A percentile compares a stretch with the other conserved stretches of the same genome.
Evolutionary conservation across 805 yeast species (phyloP).

Genomic region (Pichia insulana): DNA sequence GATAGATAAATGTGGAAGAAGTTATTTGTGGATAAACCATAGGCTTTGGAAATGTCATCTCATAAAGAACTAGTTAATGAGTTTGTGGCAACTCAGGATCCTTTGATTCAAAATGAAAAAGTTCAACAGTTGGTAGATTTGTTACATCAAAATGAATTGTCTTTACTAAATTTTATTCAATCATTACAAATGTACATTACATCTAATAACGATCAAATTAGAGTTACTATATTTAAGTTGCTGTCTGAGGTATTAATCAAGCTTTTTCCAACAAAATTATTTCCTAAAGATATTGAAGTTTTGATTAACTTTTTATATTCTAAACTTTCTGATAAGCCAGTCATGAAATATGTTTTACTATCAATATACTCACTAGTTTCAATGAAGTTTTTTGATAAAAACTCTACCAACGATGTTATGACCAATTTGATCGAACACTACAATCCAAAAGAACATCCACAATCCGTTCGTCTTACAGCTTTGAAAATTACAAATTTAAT

Average conservation of each 20-base stretch:
- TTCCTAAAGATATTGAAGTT: constrained; percentile 41
- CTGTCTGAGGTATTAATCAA: constrained; percentile 29
- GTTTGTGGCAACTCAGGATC: constrained; percentile 5
- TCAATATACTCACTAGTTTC: constrained; percentile 45
- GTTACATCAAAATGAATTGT: constrained; percentile 4
- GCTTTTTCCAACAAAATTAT: constrained; percentile 21
- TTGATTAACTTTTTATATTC: constrained; percentile 50
- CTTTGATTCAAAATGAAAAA: not conserved
- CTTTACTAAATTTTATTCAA: constrained; percentile 10
- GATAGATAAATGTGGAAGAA: too few species aligned
- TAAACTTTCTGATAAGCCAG: constrained; percentile 57
- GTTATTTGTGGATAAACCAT: too few species aligned
- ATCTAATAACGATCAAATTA: constrained; percentile 33
- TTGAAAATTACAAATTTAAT: constrained; percentile 41
- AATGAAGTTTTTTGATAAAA: constrained; percentile 41
- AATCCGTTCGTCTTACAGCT: constrained; percentile 51
- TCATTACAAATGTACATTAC: constrained; percentile 33
- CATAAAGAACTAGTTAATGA: constrained; percentile 6
- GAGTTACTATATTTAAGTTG: constrained; percentile 35
- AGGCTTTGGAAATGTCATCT: constrained; percentile 5
- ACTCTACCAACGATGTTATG: constrained; percentile 32
- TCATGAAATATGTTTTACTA: constrained; percentile 41
- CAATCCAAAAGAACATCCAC: constrained; percentile 49
- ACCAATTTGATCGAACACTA: constrained; percentile 32
- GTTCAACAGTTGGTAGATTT: constrained; percentile 2